phyloP scores from a whole-genome alignment of 2,329 filamentous ascomycete genomes.

The Cryphonectria japonica region DNA sequence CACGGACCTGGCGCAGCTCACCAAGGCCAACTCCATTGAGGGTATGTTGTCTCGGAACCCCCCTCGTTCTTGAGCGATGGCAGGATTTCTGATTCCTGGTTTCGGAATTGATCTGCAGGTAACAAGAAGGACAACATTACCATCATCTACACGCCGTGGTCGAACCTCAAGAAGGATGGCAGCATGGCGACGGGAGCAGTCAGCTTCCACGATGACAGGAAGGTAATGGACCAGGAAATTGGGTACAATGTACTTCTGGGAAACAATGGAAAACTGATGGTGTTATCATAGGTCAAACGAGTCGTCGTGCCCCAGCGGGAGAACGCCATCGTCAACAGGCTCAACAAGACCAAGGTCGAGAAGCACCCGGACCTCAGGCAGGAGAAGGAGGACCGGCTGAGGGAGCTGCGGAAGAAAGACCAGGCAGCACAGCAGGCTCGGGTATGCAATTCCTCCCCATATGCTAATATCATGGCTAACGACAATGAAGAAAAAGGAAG shows the following conservation, averaged over 20 bases:
- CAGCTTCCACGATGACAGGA: constrained; percentile 86
- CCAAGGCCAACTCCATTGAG: constrained; percentile 98
- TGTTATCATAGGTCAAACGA: constrained; percentile 66
- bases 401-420: constrained; percentile 73
- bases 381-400: constrained; percentile 78
- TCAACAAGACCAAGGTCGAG: constrained; percentile 95
- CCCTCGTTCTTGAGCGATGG: neutral
- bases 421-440: constrained; percentile 63
- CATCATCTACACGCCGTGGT: constrained; percentile 95
- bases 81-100: neutral
- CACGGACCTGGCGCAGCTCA: constrained; percentile 91
- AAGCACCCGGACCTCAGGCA: constrained; percentile 80
- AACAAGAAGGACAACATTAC: constrained; percentile 99
- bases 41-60: constrained; percentile 52
- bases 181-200: constrained; percentile 96
- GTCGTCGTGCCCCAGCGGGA: constrained; percentile 79
- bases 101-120: constrained; percentile 52
- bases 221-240: constrained; percentile 44
- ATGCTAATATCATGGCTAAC: constrained; percentile 47
- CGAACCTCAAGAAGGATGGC: constrained; percentile 92
- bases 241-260: neutral
- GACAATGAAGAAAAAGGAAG: constrained; percentile 83
- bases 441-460: constrained; percentile 50
- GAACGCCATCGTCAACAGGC: constrained; percentile 91
- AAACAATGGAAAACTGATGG: neutral